Percentiles rank a stretch among this genome's conserved stretches.
phyloP scores from a whole-genome alignment of 306 rosid genomes.

The Sicyos edulis region DNA sequence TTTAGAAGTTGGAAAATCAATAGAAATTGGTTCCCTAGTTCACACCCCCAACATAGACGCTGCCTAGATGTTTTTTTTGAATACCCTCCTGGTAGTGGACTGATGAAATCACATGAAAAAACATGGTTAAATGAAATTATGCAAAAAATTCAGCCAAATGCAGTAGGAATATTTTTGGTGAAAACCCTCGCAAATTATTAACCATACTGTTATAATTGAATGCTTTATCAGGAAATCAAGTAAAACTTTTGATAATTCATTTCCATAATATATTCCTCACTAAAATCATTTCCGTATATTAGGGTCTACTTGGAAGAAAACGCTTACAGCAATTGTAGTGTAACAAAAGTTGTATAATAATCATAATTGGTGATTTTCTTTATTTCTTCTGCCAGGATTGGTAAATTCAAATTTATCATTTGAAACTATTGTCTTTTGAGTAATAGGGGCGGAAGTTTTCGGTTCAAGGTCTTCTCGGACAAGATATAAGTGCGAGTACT shows the following conservation, averaged over 20 bases:
- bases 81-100: background rate
- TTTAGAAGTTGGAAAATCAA: background rate
- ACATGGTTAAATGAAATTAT: background rate
- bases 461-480: conserved; percentile 76
- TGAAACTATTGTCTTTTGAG: conserved; percentile 21
- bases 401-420: background rate
- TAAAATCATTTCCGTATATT: too few species aligned
- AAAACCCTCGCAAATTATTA: background rate
- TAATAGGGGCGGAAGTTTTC: conserved; percentile 87
- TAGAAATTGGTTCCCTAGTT: background rate
- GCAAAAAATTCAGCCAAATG: background rate
- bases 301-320: background rate
- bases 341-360: background rate
- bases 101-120: background rate
- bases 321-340: background rate
- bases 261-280: background rate
- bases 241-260: background rate
- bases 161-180: background rate
- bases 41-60: background rate
- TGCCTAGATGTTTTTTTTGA: background rate
- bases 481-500: conserved; percentile 52
- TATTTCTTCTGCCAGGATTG: conserved; percentile 12
- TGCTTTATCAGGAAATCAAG: background rate
- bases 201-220: background rate
- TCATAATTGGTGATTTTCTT: background rate